phyloP scores from a whole-genome alignment of 495 filamentous ascomycete species.

The Glonium stellatum region DNA sequence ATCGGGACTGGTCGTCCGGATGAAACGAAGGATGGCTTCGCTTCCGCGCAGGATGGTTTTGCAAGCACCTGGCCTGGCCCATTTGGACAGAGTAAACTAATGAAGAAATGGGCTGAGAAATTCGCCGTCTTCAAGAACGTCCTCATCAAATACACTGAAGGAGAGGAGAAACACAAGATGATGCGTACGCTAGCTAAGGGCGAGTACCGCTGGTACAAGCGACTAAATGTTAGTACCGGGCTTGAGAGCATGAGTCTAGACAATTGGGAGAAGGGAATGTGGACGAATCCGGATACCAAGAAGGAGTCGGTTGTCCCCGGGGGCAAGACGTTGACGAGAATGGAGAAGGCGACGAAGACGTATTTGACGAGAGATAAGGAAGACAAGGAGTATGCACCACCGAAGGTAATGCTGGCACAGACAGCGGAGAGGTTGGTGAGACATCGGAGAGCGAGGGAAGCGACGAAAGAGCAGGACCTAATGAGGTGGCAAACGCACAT shows the following conservation, averaged over 20 bases:
- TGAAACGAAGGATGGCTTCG: constrained; percentile 34
- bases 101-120: constrained; percentile 38
- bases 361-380: constrained; percentile 34
- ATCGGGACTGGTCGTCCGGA: constrained; percentile 39
- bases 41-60: constrained; percentile 34
- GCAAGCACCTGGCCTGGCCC: constrained; percentile 37
- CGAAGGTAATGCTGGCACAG: constrained; percentile 34
- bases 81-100: constrained; percentile 27
- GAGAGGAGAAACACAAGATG: constrained; percentile 36
- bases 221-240: constrained; percentile 36
- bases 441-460: constrained; percentile 34
- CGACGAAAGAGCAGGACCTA: constrained; percentile 20
- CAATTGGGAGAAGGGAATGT: constrained; percentile 34
- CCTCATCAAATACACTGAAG: constrained; percentile 42
- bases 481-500: constrained; percentile 34
- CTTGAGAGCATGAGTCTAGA: constrained; percentile 36
- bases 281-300: constrained; percentile 22
- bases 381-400: constrained; percentile 34
- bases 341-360: constrained; percentile 31
- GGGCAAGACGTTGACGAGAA: constrained; percentile 30
- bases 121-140: constrained; percentile 40
- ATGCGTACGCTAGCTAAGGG: constrained; percentile 35
- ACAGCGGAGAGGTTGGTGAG: constrained; percentile 38
- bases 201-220: constrained; percentile 40
- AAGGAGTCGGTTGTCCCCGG: constrained; percentile 25